A percentile compares a stretch with the other conserved stretches of the same genome.
phyloP scores from a whole-genome alignment of 163 green algal genomes.

The Chlorella variabilis region DNA sequence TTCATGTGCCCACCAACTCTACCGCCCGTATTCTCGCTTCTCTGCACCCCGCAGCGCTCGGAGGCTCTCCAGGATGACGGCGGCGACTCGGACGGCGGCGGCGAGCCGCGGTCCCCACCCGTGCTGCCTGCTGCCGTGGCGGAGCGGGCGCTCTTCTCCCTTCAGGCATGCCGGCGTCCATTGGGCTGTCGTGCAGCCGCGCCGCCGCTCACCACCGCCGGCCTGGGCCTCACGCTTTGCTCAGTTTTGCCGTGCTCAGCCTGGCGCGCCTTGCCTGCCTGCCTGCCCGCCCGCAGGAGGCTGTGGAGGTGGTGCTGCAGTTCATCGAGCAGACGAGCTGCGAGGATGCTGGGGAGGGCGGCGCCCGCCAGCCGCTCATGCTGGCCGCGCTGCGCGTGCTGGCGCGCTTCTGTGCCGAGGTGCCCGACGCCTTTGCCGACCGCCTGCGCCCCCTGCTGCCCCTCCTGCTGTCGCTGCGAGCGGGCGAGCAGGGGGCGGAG shows the following conservation, averaged over 20 bases:
- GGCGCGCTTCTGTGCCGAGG: constrained; percentile 68
- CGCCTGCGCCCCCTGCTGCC: constrained; percentile 49
- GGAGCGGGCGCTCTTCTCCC: constrained; percentile 8
- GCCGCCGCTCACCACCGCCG: too few species aligned
- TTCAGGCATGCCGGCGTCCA: constrained; percentile 17
- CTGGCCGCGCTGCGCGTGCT: constrained; percentile 56
- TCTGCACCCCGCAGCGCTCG: neutral
- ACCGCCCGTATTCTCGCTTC: too few species aligned
- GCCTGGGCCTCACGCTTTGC: too few species aligned
- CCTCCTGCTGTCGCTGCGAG: constrained; percentile 58
- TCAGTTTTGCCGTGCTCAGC: too few species aligned
- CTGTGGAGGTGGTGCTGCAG: constrained; percentile 62
- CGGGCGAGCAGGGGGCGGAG: neutral
- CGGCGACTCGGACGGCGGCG: too few species aligned
- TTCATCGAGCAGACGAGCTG: constrained; percentile 60
- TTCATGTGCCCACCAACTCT: too few species aligned
- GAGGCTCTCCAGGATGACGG: neutral
- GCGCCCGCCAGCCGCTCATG: constrained; percentile 23
- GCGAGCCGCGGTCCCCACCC: neutral
- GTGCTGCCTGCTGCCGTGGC: constrained; percentile 7
- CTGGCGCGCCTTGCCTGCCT: too few species aligned
- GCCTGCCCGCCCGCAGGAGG: constrained; percentile 31
- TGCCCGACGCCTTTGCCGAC: constrained; percentile 55
- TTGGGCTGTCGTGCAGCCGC: too few species aligned
- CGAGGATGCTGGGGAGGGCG: constrained; percentile 9